A percentile compares a stretch with the other conserved stretches of the same genome.
Conservation (phyloP, 768 basidiomycete genomes). For the Rhodotorula toruloides region DNA sequence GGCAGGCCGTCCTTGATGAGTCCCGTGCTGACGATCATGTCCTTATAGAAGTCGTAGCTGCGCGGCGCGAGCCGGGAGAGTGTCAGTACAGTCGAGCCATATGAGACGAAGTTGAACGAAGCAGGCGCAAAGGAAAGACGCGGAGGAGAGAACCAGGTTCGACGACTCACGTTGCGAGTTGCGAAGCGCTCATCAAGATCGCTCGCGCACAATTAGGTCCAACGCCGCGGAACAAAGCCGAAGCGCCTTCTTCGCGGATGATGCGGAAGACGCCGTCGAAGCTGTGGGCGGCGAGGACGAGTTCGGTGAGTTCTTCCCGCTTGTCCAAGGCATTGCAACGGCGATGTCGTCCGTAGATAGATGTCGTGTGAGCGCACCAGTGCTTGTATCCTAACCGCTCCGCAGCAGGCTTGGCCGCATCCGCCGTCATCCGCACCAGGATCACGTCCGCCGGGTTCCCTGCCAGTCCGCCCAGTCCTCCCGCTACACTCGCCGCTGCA, state of each 20-base stretch:
- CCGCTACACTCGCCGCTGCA: slow-evolving; percentile 33
- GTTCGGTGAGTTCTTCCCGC: too few relatives aligned
- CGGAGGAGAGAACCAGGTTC: slow-evolving; percentile 1
- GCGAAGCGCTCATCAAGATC: slow-evolving; percentile 41
- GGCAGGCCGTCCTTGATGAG: slow-evolving; percentile 38
- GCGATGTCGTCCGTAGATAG: not conserved
- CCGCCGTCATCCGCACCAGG: slow-evolving; percentile 42
- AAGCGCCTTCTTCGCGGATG: slow-evolving; percentile 36
- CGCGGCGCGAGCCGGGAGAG: not conserved
- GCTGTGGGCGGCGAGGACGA: slow-evolving; percentile 6
- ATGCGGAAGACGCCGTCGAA: slow-evolving; percentile 41
- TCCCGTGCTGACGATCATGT: slow-evolving; percentile 22
- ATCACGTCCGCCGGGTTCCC: slow-evolving; percentile 43
- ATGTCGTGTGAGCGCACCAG: slow-evolving; percentile 37
- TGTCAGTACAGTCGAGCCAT: not conserved
- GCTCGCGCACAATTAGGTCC: slow-evolving; percentile 41
- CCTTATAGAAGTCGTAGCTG: slow-evolving; percentile 43
- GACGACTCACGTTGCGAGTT: slow-evolving; percentile 40
- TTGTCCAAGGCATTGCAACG: not conserved
- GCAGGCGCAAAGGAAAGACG: not conserved
- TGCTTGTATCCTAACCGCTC: slow-evolving; percentile 40
- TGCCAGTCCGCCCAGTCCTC: slow-evolving; percentile 40
- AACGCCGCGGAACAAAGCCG: slow-evolving; percentile 39
- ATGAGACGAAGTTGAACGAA: not conserved
- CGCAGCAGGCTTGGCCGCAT: slow-evolving; percentile 24